phyloP scores from a whole-genome alignment of 352 stramenopile genomes.

The Phytophthora europaea region DNA sequence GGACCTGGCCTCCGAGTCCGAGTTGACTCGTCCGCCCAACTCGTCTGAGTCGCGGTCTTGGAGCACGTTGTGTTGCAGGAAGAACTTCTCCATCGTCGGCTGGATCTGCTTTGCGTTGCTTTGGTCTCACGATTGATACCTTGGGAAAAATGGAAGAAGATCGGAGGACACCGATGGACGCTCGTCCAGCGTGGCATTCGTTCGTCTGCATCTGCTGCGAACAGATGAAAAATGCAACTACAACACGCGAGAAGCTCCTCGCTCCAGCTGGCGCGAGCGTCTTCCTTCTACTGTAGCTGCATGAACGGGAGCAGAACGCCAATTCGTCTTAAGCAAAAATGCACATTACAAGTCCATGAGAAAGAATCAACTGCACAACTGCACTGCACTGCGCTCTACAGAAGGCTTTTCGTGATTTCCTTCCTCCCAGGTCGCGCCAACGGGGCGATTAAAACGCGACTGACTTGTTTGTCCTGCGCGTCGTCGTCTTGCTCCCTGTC shows the following conservation, averaged over 20 bases:
- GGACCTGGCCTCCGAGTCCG: constrained; percentile 83
- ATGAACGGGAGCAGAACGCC: background rate
- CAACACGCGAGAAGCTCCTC: background rate
- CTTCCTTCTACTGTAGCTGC: background rate
- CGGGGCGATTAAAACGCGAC: constrained; percentile 18
- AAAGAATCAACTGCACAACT: constrained; percentile 38
- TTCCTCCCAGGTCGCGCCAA: constrained; percentile 12
- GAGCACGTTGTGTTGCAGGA: constrained; percentile 78
- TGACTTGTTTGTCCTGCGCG: constrained; percentile 20
- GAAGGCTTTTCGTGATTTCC: constrained; percentile 39
- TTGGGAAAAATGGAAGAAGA: constrained; percentile 14
- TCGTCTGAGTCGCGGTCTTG: constrained; percentile 82
- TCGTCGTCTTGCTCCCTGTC: constrained; percentile 8
- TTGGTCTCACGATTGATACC: constrained; percentile 5
- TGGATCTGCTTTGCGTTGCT: constrained; percentile 9
- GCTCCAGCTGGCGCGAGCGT: background rate
- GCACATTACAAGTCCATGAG: constrained; percentile 34
- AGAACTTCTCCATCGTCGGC: constrained; percentile 84
- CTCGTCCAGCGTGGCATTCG: background rate
- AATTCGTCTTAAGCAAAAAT: constrained; percentile 31
- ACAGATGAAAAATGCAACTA: constrained; percentile 1
- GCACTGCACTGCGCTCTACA: constrained; percentile 45
- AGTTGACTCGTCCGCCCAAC: constrained; percentile 57
- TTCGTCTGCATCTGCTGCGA: constrained; percentile 1
- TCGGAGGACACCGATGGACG: constrained; percentile 8